Base-by-base conservation (phyloP, 75 land plant genomes). In the Ceratopteris richardii region DNA sequence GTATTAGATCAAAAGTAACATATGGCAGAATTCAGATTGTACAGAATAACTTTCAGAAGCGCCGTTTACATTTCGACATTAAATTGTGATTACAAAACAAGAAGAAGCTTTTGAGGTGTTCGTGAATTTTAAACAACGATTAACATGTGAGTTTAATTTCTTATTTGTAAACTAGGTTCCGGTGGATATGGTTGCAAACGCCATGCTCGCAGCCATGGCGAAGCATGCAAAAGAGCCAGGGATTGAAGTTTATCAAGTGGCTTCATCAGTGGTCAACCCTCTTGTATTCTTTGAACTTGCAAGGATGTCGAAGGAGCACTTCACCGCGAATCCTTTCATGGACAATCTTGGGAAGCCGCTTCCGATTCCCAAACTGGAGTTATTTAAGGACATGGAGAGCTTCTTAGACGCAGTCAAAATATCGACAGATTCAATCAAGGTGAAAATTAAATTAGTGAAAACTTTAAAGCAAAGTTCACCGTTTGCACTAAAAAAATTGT, bases 141-240 rank as follows among this genome's bases (percentile, higher is more conserved):
- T 10, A 10, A 40, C 42, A 40, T 40, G 42, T 40, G 14, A 10
- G 42, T 40, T n/a, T n/a, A n/a, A n/a, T n/a, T 17, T 4, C 21
- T 46, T 20, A 14, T 17, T 61, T 23, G 42, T 27, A 40, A 14
- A 47, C 37, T 58, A 91, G 97, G 85, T 91, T 0, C 97, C 97
- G 22, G 97, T 83, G 25, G 97, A 91, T 60, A 84, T 91, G 93
- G 97, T 91, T 2, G 97, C 84, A 2, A 91, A 87, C 58, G 82
- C 97, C 43, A 80, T 82, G 17, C 60, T 91, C 61, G 97, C 97
- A 36, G 86, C 91, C 51, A 87, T 91, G 82, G 86, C 86, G 29
- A 79, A 75, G 58, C 85, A 91, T 71, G 88, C 68, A 11, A 36
- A 41, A 30, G 43, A 59, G 22, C 58, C 51, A 39, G 67, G 73